A percentile compares a stretch with the other conserved stretches of the same genome.
Conservation (phyloP, 1,284 basidiomycete genomes). For the Erythrobasidium hasegawianum region DNA sequence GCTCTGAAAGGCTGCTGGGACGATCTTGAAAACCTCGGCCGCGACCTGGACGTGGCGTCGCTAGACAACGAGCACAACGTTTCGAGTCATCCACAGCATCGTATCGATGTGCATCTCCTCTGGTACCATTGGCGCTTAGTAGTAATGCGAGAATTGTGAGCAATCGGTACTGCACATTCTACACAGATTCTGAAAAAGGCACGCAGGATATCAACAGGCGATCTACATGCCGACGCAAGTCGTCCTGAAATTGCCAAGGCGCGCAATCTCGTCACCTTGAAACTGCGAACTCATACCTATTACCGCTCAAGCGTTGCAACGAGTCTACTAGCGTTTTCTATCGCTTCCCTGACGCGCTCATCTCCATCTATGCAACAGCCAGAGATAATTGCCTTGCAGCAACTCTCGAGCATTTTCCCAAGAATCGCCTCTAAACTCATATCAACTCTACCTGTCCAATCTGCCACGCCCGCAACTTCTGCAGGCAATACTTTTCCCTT, state of each 20-base stretch:
- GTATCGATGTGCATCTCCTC: conserved; percentile 8
- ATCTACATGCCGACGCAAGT: no score
- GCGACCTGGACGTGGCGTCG: conserved; percentile 7
- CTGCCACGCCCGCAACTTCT: neutral
- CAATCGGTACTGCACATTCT: no score
- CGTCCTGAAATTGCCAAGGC: conserved; percentile 4
- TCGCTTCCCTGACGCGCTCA: neutral
- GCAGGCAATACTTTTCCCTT: neutral
- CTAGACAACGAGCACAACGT: conserved; percentile 5
- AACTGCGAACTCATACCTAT: conserved; percentile 3
- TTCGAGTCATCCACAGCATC: conserved; percentile 16
- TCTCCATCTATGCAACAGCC: neutral
- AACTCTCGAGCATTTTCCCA: conserved; percentile 18
- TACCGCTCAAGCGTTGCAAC: conserved; percentile 14
- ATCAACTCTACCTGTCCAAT: neutral
- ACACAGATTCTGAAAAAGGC: no score
- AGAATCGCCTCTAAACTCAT: conserved; percentile 1
- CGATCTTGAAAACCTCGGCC: conserved; percentile 12
- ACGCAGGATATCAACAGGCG: no score
- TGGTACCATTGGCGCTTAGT: conserved; percentile 21
- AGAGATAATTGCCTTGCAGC: conserved; percentile 8
- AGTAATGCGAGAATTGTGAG: conserved; percentile 16
- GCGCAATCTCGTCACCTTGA: conserved; percentile 5
- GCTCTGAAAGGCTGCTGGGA: conserved; percentile 2
- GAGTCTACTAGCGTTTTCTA: neutral